Evolutionary conservation across 345 rosid genomes (phyloP).

Genomic region (Odontarrhena argentea): DNA sequence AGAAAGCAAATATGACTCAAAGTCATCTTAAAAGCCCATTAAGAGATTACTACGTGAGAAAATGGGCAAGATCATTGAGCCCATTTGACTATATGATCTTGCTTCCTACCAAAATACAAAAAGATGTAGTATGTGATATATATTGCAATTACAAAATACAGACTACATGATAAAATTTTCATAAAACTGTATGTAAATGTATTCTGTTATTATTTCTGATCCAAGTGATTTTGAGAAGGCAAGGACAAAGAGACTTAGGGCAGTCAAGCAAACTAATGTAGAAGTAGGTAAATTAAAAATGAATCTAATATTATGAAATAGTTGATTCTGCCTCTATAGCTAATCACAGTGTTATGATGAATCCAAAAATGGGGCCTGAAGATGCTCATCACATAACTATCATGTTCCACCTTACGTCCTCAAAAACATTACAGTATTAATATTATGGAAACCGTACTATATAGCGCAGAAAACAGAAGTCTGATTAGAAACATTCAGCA

Average conservation of each 20-base stretch:
- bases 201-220: neutral
- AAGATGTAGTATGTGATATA: no score
- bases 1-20: neutral
- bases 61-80: neutral
- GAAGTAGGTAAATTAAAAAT: neutral
- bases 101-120: neutral
- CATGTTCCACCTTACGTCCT: conserved; percentile 23
- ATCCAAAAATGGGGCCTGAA: conserved; percentile 24
- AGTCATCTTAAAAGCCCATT: neutral
- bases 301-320: neutral
- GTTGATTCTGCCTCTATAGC: conserved; percentile 1
- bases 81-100: neutral
- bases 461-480: conserved; percentile 3
- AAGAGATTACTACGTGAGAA: neutral
- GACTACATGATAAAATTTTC: neutral
- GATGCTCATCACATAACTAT: conserved; percentile 30
- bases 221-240: neutral
- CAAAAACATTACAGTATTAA: conserved; percentile 1
- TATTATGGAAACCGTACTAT: conserved; percentile 17
- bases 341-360: conserved; percentile 20
- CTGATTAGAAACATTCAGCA: neutral
- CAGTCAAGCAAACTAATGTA: neutral
- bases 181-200: no score
- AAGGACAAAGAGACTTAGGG: neutral
- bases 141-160: no score